These are phyloP conservation scores for Pseudonitzschia pungens DNA, from an alignment of 108 stramenopile species.

Conservation along the genomic window DNA sequence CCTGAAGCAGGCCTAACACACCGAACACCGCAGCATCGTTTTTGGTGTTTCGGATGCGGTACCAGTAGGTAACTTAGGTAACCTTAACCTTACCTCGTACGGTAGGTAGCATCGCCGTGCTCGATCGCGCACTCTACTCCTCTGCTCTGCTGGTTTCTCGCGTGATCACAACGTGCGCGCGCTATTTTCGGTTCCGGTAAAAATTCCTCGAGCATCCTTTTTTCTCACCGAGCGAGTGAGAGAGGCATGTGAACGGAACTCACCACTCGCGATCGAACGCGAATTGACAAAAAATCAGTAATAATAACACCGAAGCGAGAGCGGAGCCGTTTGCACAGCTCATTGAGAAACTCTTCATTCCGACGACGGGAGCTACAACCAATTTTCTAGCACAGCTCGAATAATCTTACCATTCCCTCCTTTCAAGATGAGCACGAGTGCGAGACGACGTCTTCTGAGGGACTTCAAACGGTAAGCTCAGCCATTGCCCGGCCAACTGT, in stretches of 20 bases:
- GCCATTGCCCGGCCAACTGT: not conserved
- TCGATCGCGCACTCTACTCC: conserved; percentile 1
- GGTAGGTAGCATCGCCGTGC: not conserved
- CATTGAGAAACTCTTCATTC: no score
- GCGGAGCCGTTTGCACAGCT: no score
- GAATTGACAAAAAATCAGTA: no score
- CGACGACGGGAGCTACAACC: not conserved
- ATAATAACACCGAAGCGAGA: no score
- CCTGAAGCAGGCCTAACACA: not conserved
- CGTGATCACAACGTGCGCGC: not conserved
- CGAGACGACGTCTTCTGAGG: conserved; percentile 93
- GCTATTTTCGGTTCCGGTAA: no score
- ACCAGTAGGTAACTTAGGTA: not conserved
- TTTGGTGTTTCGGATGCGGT: not conserved
- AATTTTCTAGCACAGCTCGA: not conserved
- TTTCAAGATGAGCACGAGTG: conserved; percentile 90
- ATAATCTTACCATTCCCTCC: not conserved
- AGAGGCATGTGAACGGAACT: no score
- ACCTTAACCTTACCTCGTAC: not conserved
- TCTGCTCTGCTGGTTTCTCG: not conserved
- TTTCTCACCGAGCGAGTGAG: not conserved
- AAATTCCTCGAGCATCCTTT: not conserved
- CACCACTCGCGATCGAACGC: no score
- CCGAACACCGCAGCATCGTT: no score
- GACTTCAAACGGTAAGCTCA: conserved; percentile 85